Conservation (phyloP, 1,284 basidiomycete species). For the Fomes fomentarius region DNA sequence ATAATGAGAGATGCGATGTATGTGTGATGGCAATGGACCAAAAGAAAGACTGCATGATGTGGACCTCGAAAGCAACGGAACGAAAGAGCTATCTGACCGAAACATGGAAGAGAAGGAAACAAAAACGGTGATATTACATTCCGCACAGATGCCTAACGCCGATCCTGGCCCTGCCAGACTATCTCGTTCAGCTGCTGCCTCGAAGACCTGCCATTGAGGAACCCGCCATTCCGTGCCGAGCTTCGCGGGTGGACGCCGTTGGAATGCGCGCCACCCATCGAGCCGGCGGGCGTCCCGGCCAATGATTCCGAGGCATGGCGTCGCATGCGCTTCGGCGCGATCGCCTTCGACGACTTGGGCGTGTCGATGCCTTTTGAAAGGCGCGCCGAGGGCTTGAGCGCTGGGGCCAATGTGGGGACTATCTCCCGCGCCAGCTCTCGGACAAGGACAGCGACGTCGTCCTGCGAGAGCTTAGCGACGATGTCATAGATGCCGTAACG, state of each 20-base stretch:
- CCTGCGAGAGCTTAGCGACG: slow-evolving; percentile 77
- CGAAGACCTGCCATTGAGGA: slow-evolving; percentile 16
- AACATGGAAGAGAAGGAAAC: slow-evolving; percentile 2
- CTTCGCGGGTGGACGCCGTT: slow-evolving; percentile 15
- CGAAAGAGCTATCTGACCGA: slow-evolving; percentile 15
- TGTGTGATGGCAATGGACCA: slow-evolving; percentile 7
- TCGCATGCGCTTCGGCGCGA: slow-evolving; percentile 68
- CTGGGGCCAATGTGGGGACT: slow-evolving; percentile 71
- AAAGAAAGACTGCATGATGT: slow-evolving; percentile 16
- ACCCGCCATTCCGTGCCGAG: slow-evolving; percentile 10
- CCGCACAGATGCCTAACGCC: slow-evolving; percentile 17
- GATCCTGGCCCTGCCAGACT: slow-evolving; percentile 26
- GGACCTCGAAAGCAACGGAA: slow-evolving; percentile 24
- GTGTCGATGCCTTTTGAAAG: slow-evolving; percentile 39
- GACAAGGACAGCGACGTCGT: slow-evolving; percentile 90
- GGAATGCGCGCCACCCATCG: slow-evolving; percentile 3
- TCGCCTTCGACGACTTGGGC: slow-evolving; percentile 40
- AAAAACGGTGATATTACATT: slow-evolving; percentile 12
- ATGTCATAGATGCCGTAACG: slow-evolving; percentile 79
- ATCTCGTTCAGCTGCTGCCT: slow-evolving; percentile 27
- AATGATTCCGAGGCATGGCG: slow-evolving; percentile 72
- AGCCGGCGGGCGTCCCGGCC: slow-evolving; percentile 28
- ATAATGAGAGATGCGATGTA: slow-evolving; percentile 13
- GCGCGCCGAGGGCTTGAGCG: slow-evolving; percentile 53
- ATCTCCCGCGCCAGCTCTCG: slow-evolving; percentile 86